phyloP scores from a whole-genome alignment of 164 flowering plant genomes.

The Sedum album region DNA sequence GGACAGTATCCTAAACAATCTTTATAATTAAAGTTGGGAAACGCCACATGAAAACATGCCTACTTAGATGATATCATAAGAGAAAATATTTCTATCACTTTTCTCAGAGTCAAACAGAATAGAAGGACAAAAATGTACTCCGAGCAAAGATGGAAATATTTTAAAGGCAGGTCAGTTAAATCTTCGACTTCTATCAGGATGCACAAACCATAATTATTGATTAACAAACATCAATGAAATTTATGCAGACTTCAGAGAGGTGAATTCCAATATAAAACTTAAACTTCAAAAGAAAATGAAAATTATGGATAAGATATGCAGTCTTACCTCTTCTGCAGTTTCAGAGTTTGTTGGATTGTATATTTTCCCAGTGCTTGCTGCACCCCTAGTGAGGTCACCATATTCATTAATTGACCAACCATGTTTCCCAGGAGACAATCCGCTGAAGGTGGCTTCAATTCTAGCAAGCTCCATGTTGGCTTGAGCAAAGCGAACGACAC shows the following conservation, averaged over 20 bases:
- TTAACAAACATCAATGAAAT: neutral
- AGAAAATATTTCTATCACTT: neutral
- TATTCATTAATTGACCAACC: conserved; percentile 89
- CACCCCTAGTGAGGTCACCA: conserved; percentile 88
- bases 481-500: conserved; percentile 92
- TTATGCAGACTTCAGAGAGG: too few relatives aligned
- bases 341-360: conserved; percentile 31
- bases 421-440: conserved; percentile 77
- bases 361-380: conserved; percentile 72
- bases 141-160: neutral
- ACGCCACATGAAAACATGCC: neutral
- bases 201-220: neutral
- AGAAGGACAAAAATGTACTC: neutral
- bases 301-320: neutral
- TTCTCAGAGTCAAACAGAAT: neutral
- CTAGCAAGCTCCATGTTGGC: conserved; percentile 85
- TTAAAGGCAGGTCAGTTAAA: neutral
- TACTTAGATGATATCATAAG: neutral
- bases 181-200: neutral
- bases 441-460: conserved; percentile 86
- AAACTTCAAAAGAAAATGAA: neutral
- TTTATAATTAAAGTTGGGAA: too few relatives aligned
- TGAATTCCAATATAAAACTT: neutral
- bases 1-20: too few relatives aligned
- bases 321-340: conserved; percentile 36